Percentiles rank a stretch among this genome's conserved stretches.
phyloP scores from a whole-genome alignment of 2,329 filamentous ascomycete genomes.

The Trematosphaeria pertusa region DNA sequence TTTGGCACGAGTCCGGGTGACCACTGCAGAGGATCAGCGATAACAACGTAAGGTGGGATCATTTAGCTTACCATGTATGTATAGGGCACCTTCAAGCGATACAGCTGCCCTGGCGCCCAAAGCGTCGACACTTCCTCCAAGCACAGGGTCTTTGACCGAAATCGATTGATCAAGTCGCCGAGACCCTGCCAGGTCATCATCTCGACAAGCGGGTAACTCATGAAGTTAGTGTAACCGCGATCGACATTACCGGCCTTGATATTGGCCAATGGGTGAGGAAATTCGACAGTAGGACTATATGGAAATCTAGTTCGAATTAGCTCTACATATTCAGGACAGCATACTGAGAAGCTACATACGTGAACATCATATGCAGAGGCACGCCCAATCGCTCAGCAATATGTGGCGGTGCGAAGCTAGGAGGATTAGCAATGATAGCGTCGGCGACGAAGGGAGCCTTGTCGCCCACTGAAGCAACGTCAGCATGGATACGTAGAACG shows the following conservation, averaged over 20 bases:
- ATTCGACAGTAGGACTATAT: constrained; percentile 76
- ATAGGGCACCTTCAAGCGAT: constrained; percentile 75
- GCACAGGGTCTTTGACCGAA: constrained; percentile 71
- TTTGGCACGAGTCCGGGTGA: constrained; percentile 71
- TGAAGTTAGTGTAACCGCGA: constrained; percentile 77
- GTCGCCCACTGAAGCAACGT: constrained; percentile 56
- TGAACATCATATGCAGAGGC: constrained; percentile 87
- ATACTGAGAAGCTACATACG: constrained; percentile 76
- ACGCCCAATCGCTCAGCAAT: constrained; percentile 77
- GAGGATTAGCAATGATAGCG: constrained; percentile 80
- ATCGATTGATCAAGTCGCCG: constrained; percentile 78
- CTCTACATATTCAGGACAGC: constrained; percentile 53
- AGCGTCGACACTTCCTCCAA: constrained; percentile 77
- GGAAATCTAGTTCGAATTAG: constrained; percentile 61
- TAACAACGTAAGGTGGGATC: background rate
- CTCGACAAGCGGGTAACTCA: constrained; percentile 80
- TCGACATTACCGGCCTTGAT: constrained; percentile 77
- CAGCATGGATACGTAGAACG: no score
- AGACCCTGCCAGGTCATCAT: constrained; percentile 73
- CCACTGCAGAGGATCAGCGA: constrained; percentile 31
- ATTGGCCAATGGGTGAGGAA: constrained; percentile 79
- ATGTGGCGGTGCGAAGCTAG: constrained; percentile 78
- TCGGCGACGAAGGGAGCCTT: constrained; percentile 81
- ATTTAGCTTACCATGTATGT: constrained; percentile 63
- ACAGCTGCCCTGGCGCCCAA: constrained; percentile 77